Base-by-base conservation (phyloP, 2,329 filamentous ascomycete genomes). In the Aspergillus sergii region DNA sequence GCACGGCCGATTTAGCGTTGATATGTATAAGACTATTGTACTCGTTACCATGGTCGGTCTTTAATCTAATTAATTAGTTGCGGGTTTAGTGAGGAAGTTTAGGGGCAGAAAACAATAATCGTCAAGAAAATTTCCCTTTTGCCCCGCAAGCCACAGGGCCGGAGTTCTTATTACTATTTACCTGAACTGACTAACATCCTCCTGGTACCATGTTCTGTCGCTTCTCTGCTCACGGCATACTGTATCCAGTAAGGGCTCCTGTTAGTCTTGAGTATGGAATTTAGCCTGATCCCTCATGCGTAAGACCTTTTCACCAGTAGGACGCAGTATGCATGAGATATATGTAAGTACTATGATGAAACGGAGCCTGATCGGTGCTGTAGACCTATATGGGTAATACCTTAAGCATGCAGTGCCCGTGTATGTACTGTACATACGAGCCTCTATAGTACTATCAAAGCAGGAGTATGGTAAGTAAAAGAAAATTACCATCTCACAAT, bases 1-100 rank as follows among this genome's bases (percentile, higher is more conserved):
- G 46, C 46, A 51, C 48, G 48, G 48, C 48, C 48, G 48, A 51
- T 51, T 51, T 51, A 51, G 48, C 48, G 48, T 51, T 32, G 28
- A 32, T 12, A n/a, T 32, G 19, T 51, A 30, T n/a, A 51, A 51
- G 48, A 51, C 48, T 51, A 51, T 51, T 51, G 48, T 51, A 51
- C 48, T 32, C 21, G 48, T 51, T 51, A 51, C 48, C 48, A 51
- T 51, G 48, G 48, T 51, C 48, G 28, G 28, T 21, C 28, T 10
- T 32, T 51, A 51, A 51, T 51, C 48, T 51, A 51, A 51, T 32
- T 32, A 51, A 51, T 51, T 51, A 51, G 48, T 21, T 30, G 8
- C 26, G 3, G 12, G 7, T 51, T 51, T 51, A 51, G 48, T 51
- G 1, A 32, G 26, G 48, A 51, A 51, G 48, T 32, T 51, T 51